Conservation (phyloP, 106 monocot species). For the Agapanthus africanus region DNA sequence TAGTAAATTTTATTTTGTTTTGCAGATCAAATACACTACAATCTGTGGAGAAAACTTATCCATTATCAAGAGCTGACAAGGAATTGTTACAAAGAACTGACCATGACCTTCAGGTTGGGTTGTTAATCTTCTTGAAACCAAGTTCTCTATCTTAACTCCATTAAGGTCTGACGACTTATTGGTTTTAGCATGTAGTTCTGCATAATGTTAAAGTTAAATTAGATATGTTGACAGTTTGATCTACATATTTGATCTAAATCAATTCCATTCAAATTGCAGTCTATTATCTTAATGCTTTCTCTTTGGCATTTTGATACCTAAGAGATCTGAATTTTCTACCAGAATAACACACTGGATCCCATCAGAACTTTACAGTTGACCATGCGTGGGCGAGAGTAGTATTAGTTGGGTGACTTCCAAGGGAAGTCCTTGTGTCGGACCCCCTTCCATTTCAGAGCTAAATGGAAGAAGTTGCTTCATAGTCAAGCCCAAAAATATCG, state of each 20-base stretch:
- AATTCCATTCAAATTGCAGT: neutral
- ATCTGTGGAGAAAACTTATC: conserved; percentile 40
- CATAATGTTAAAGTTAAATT: neutral
- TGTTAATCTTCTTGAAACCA: neutral
- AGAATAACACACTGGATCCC: too few species aligned
- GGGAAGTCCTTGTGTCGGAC: too few species aligned
- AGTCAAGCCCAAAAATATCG: too few species aligned
- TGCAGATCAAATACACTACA: conserved; percentile 25
- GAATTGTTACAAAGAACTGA: conserved; percentile 51
- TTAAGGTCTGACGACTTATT: neutral
- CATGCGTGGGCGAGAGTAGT: too few species aligned
- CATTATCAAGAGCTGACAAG: conserved; percentile 39
- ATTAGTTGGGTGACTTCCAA: too few species aligned
- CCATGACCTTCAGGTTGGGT: conserved; percentile 73
- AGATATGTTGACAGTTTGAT: neutral
- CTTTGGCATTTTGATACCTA: too few species aligned
- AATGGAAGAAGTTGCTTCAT: too few species aligned
- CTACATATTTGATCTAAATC: neutral
- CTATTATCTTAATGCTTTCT: too few species aligned
- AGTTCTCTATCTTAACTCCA: neutral
- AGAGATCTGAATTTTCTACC: too few species aligned
- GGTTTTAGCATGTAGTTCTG: neutral
- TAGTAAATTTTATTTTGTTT: conserved; percentile 1
- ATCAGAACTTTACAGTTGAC: too few species aligned
- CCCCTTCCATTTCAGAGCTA: too few species aligned